Percentiles rank a stretch among this genome's conserved stretches.
Conservation (phyloP, 1,284 basidiomycete genomes). For the Ceratorhiza oryzae-sativae region DNA sequence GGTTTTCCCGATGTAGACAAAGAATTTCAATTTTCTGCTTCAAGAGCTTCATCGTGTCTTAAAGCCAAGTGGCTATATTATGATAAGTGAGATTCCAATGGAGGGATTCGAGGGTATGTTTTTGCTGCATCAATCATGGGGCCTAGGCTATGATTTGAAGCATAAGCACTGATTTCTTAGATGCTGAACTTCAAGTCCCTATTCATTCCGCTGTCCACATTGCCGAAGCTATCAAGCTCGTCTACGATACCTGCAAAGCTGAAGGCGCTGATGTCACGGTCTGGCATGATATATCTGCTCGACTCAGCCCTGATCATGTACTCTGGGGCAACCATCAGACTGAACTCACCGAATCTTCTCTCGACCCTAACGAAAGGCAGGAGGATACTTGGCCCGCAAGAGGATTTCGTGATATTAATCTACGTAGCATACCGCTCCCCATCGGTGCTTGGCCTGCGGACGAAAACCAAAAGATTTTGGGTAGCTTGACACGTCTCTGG, state of each 20-base stretch:
- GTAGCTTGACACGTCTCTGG: neutral
- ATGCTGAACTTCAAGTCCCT: neutral
- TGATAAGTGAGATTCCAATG: neutral
- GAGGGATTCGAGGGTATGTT: neutral
- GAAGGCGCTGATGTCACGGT: no score
- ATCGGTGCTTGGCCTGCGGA: neutral
- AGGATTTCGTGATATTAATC: slow-evolving; percentile 2
- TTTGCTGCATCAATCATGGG: neutral
- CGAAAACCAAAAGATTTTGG: neutral
- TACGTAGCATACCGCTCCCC: neutral
- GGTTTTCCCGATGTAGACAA: no score
- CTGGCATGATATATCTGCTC: slow-evolving; percentile 6
- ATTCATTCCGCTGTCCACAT: neutral
- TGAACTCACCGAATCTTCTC: no score
- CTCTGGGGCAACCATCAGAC: neutral
- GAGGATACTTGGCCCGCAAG: neutral
- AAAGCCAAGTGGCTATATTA: neutral
- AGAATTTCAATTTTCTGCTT: no score
- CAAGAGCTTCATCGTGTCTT: neutral
- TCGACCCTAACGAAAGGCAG: neutral
- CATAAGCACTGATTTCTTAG: no score
- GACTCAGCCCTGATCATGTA: slow-evolving; percentile 1
- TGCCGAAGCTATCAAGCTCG: neutral
- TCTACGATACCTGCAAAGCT: neutral
- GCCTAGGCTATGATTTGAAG: neutral